Evolutionary conservation across 2,329 filamentous ascomycete genomes (phyloP).

Genomic region (Cercospora brassicicola): DNA sequence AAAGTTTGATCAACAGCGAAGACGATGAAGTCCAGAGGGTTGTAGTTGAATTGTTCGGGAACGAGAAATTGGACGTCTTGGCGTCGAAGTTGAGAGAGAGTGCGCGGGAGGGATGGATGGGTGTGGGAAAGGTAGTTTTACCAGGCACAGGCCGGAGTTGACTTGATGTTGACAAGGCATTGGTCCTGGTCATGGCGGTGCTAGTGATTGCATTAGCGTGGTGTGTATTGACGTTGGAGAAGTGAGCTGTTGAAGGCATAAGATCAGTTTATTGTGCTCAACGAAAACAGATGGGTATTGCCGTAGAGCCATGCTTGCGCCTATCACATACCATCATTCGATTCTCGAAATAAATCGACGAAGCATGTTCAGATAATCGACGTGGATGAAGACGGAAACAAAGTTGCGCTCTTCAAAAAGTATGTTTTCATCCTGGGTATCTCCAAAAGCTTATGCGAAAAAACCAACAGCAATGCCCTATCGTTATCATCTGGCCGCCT

Average conservation of each 20-base stretch:
- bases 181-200: background rate
- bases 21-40: constrained; percentile 19
- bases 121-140: constrained; percentile 27
- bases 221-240: background rate
- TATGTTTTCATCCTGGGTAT: background rate
- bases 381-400: too few relatives aligned
- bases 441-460: background rate
- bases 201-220: background rate
- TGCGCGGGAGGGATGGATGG: constrained; percentile 36
- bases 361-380: too few relatives aligned
- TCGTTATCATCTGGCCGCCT: background rate
- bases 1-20: too few relatives aligned
- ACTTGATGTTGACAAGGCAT: background rate
- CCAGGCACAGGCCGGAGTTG: background rate
- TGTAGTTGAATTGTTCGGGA: constrained; percentile 17
- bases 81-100: constrained; percentile 18
- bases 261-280: too few relatives aligned
- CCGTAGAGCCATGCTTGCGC: too few relatives aligned
- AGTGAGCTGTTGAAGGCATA: too few relatives aligned
- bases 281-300: too few relatives aligned
- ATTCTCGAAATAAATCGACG: too few relatives aligned
- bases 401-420: background rate
- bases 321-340: too few relatives aligned
- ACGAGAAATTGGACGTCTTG: constrained; percentile 10
- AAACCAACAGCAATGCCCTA: background rate